Conservation (phyloP, 2,329 filamentous ascomycete genomes). For the Trichoderma citrinoviride region DNA sequence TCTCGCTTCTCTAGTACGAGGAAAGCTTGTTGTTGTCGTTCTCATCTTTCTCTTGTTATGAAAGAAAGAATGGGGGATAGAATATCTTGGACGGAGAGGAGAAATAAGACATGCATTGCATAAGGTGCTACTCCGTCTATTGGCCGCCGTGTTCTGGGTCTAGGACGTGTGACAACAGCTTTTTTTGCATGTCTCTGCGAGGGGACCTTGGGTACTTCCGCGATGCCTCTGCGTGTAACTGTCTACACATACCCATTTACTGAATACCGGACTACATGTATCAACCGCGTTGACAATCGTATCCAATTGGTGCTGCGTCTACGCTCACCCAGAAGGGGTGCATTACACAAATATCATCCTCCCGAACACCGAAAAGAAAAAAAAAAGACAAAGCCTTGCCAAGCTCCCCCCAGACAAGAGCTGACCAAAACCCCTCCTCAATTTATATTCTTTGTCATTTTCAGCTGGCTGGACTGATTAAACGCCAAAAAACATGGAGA, state of each 20-base stretch:
- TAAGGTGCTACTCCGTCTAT: background rate
- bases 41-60: too few relatives aligned
- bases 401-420: background rate
- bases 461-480: background rate
- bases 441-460: background rate
- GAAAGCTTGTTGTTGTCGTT: too few relatives aligned
- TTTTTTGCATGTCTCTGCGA: too few relatives aligned
- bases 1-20: too few relatives aligned
- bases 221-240: too few relatives aligned
- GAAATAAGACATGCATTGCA: constrained; percentile 17
- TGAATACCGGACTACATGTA: too few relatives aligned
- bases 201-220: too few relatives aligned
- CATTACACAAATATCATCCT: background rate
- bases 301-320: background rate
- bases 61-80: too few relatives aligned
- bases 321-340: background rate
- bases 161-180: too few relatives aligned
- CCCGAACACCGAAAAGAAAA: background rate
- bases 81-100: background rate
- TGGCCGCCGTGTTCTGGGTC: too few relatives aligned
- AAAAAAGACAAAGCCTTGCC: background rate
- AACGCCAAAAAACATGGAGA: background rate
- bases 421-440: background rate
- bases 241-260: too few relatives aligned
- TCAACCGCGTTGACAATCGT: too few relatives aligned